Evolutionary conservation across 116 monocot genomes (phyloP).

Genomic region (Cymodocea nodosa): DNA sequence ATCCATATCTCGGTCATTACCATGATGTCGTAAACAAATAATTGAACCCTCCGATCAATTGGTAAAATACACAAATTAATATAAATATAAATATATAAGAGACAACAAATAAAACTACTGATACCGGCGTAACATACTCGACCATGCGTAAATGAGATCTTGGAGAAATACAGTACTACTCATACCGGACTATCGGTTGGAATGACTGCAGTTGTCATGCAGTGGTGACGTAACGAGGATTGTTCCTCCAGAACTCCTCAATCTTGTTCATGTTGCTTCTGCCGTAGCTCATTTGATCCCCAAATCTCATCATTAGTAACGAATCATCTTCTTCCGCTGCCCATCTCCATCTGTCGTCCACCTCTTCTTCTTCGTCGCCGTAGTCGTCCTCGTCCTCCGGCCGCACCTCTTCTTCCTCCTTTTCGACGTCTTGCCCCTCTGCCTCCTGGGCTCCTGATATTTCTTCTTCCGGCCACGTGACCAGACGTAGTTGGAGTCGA

Average conservation of each 20-base stretch:
- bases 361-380: conserved; percentile 3
- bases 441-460: background rate
- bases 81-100: too few relatives aligned
- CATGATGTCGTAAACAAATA: too few relatives aligned
- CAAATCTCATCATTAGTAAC: conserved; percentile 17
- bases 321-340: conserved; percentile 6
- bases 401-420: background rate
- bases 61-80: too few relatives aligned
- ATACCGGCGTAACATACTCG: too few relatives aligned
- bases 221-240: conserved; percentile 36
- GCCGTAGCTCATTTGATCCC: conserved; percentile 14
- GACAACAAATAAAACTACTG: too few relatives aligned
- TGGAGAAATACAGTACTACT: too few relatives aligned
- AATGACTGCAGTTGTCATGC: conserved; percentile 13
- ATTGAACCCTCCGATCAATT: too few relatives aligned
- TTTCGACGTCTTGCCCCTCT: conserved; percentile 2
- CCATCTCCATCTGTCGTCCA: conserved; percentile 2
- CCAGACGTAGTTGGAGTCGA: conserved; percentile 31
- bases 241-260: conserved; percentile 21
- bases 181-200: too few relatives aligned
- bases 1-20: too few relatives aligned
- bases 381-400: background rate
- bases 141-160: too few relatives aligned
- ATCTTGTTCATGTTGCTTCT: conserved; percentile 3
- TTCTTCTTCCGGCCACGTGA: conserved; percentile 2